Conservation (phyloP, 75 land plant genomes). For the Picea glauca region DNA sequence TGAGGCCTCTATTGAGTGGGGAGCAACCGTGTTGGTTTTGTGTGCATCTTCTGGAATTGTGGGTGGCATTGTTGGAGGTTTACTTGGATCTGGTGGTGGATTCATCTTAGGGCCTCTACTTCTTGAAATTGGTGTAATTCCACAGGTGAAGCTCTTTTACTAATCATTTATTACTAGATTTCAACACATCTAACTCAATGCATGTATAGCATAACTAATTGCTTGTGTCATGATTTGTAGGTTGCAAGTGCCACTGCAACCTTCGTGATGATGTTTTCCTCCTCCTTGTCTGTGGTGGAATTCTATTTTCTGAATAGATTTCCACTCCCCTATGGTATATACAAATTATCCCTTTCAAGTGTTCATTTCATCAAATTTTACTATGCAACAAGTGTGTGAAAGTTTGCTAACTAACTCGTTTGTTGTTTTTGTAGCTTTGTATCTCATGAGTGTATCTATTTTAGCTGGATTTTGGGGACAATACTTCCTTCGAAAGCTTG, state of each 20-base stretch:
- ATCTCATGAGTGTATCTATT: conserved; percentile 52
- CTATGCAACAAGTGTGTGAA: not conserved
- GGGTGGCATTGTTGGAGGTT: conserved; percentile 84
- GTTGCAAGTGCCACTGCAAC: conserved; percentile 85
- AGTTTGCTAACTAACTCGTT: not conserved
- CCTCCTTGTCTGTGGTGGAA: conserved; percentile 83
- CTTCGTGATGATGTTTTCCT: conserved; percentile 91
- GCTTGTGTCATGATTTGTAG: conserved; percentile 20
- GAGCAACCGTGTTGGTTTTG: conserved; percentile 23
- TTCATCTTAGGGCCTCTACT: conserved; percentile 81
- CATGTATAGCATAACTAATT: not conserved
- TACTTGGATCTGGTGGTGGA: conserved; percentile 90
- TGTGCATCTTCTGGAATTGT: conserved; percentile 74
- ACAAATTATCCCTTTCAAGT: not conserved
- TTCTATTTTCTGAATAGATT: conserved; percentile 81
- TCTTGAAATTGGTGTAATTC: conserved; percentile 86
- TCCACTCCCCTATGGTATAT: conserved; percentile 76
- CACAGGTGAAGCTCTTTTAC: conserved; percentile 41
- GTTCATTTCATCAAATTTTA: not conserved
- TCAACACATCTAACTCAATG: not conserved
- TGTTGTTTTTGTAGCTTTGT: conserved; percentile 56
- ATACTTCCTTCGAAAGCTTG: conserved; percentile 40
- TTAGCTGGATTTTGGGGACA: conserved; percentile 86
- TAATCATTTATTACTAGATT: not conserved
- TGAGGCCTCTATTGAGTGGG: conserved; percentile 61